Conservation (phyloP, 306 rosid species). For the Dryas octopetala region DNA sequence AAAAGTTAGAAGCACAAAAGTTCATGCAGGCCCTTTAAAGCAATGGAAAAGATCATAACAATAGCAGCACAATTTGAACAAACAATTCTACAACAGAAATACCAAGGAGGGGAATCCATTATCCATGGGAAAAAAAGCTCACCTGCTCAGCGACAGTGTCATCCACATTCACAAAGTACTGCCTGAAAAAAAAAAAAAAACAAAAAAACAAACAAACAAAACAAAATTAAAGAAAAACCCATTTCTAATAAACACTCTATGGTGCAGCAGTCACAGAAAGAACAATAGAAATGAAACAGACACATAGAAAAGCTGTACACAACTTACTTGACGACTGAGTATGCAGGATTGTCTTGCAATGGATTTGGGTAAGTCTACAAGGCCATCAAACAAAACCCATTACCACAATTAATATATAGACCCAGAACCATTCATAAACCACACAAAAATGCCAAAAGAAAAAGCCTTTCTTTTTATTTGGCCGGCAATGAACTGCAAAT, state of each 20-base stretch:
- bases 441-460: neutral
- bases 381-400: constrained; percentile 16
- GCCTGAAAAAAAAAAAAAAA: constrained; percentile 53
- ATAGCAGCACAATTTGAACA: neutral
- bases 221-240: constrained; percentile 6
- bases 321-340: constrained; percentile 88
- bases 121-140: neutral
- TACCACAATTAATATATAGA: neutral
- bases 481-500: neutral
- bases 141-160: constrained; percentile 84
- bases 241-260: neutral
- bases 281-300: neutral
- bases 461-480: neutral
- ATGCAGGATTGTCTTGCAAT: constrained; percentile 87
- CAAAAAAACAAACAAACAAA: constrained; percentile 8
- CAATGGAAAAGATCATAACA: neutral
- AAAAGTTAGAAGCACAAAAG: neutral
- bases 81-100: constrained; percentile 9
- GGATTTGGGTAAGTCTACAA: constrained; percentile 82
- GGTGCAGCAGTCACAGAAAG: neutral
- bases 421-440: neutral
- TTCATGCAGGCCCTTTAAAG: neutral
- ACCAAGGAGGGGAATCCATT: neutral
- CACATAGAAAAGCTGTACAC: neutral
- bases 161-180: constrained; percentile 86